phyloP scores from a whole-genome alignment of 176 grass and related monocot genomes.

The Triticum dicoccoides region DNA sequence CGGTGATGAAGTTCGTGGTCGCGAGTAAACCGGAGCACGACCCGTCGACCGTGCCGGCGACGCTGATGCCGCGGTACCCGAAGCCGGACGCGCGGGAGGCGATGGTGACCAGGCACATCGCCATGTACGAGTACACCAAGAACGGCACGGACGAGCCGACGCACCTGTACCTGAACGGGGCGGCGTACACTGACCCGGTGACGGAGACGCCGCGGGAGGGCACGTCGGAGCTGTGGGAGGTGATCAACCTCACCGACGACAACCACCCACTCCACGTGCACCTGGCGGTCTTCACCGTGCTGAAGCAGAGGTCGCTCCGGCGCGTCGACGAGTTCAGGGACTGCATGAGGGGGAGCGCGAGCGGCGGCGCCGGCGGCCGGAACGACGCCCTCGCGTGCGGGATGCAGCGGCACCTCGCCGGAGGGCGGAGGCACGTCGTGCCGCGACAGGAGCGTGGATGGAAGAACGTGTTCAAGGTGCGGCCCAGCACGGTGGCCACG shows the following conservation, averaged over 20 bases:
- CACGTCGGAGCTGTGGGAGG: conserved; percentile 70
- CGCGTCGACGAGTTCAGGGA: conserved; percentile 47
- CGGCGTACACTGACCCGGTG: conserved; percentile 59
- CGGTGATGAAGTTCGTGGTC: conserved; percentile 82
- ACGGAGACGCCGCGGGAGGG: conserved; percentile 80
- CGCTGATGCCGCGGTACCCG: conserved; percentile 35
- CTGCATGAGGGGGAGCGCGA: conserved; percentile 49
- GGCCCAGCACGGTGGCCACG: conserved; percentile 45
- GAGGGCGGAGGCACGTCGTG: conserved; percentile 12
- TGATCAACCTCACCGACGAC: conserved; percentile 94
- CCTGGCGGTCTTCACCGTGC: conserved; percentile 50
- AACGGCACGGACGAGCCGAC: conserved; percentile 68
- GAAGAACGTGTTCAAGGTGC: conserved; percentile 97
- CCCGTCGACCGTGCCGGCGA: conserved; percentile 35
- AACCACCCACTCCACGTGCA: conserved; percentile 94
- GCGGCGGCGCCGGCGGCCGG: conserved; percentile 20
- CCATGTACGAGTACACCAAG: conserved; percentile 83
- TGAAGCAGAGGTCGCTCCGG: conserved; percentile 52
- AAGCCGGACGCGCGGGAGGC: conserved; percentile 22
- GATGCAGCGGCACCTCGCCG: conserved; percentile 25
- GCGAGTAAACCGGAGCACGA: conserved; percentile 23
- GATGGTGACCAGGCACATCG: conserved; percentile 33
- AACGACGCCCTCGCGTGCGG: conserved; percentile 58
- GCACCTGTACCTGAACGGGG: conserved; percentile 81
- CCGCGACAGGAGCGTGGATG: conserved; percentile 61